These are phyloP conservation scores for Mycena albidolilacea DNA, from an alignment of 768 basidiomycete species.

Conservation along the genomic window DNA sequence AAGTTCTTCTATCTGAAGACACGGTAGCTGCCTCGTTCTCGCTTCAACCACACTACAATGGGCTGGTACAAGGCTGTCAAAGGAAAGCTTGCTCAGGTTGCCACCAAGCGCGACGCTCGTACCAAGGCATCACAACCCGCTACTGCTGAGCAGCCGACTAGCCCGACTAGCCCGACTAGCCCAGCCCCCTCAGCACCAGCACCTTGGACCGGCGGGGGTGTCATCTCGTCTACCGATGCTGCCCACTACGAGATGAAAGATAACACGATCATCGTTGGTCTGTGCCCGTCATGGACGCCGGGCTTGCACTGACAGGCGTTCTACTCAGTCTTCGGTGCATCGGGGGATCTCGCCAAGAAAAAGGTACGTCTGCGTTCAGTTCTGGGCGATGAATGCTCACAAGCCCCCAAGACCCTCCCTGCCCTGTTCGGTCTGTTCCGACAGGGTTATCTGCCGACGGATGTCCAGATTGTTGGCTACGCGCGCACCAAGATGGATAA, in stretches of 20 bases:
- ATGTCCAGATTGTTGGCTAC: slow-evolving; percentile 94
- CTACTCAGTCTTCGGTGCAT: slow-evolving; percentile 88
- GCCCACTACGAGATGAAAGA: slow-evolving; percentile 81
- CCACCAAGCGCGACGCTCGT: slow-evolving; percentile 9
- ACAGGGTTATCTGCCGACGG: slow-evolving; percentile 84
- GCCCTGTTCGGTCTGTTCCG: slow-evolving; percentile 93
- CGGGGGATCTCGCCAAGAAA: slow-evolving; percentile 98
- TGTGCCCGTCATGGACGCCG: slow-evolving; percentile 47
- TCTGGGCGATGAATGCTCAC: slow-evolving; percentile 7
- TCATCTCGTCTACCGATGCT: slow-evolving; percentile 87
- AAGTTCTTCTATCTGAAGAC: too few relatives aligned
- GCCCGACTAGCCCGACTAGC: slow-evolving; percentile 3
- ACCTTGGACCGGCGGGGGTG: slow-evolving; percentile 1
- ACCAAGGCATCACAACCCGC: background rate
- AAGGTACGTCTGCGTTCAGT: slow-evolving; percentile 67
- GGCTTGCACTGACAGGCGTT: slow-evolving; percentile 26
- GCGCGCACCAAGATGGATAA: slow-evolving; percentile 96
- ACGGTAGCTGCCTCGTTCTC: background rate
- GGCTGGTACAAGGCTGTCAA: slow-evolving; percentile 35
- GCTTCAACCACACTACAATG: slow-evolving; percentile 10
- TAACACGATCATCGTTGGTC: slow-evolving; percentile 92
- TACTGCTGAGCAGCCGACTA: background rate
- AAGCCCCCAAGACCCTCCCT: slow-evolving; percentile 83
- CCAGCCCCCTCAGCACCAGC: background rate
- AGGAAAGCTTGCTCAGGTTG: slow-evolving; percentile 7